Conservation (phyloP, 345 rosid genomes). For the Bruguiera sexangula region DNA sequence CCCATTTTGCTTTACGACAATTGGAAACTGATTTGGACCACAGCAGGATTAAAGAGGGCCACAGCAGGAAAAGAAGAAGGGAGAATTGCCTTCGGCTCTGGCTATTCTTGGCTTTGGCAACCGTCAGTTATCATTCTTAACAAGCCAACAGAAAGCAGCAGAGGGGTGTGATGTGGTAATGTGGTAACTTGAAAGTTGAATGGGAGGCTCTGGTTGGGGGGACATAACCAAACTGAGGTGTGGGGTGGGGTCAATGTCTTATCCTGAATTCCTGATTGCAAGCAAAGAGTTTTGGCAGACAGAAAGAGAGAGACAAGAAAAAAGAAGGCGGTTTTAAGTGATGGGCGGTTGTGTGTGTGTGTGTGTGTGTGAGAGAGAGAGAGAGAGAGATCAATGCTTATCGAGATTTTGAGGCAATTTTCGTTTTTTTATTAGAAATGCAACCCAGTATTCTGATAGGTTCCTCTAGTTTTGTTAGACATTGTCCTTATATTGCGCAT, state of each 20-base stretch:
- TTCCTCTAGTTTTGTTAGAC: not conserved
- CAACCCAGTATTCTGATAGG: not conserved
- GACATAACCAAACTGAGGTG: conserved; percentile 27
- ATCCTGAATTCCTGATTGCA: conserved; percentile 21
- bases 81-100: no score
- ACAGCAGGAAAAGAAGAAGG: no score
- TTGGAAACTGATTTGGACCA: no score
- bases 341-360: not conserved
- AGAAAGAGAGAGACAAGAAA: conserved; percentile 10
- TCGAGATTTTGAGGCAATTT: not conserved
- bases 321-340: not conserved
- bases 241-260: conserved; percentile 36
- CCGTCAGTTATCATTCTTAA: not conserved
- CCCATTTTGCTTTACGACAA: no score
- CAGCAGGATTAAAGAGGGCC: no score
- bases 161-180: not conserved
- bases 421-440: conserved; percentile 1
- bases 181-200: conserved; percentile 4
- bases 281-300: not conserved
- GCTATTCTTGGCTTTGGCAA: no score
- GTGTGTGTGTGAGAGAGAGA: no score
- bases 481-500: not conserved
- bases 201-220: conserved; percentile 32
- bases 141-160: not conserved
- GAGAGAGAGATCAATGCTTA: no score